Evolutionary conservation across 1,139 yeast species (phyloP), one percentile per base, ranked within the genome.

Genomic region (Zhuliangozyma parablackwelliae): DNA sequence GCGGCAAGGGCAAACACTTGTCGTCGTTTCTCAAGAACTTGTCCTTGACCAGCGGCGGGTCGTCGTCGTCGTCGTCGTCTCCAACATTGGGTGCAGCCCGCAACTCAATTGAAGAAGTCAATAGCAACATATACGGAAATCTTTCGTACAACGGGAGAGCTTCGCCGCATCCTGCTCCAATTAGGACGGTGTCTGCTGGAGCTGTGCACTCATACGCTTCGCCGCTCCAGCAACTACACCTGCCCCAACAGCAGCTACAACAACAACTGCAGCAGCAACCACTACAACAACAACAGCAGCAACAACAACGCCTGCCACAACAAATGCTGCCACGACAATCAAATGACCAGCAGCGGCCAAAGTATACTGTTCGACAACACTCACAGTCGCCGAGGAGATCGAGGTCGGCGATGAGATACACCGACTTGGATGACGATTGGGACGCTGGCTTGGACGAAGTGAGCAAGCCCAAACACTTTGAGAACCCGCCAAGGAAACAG

Each of bases 391-490:
- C 30, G 21, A 33, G 36, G 10, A 30, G 47, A 29, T 37, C 46
- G 5, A 38, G 31, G 26, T 39, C 47, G 16, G 39, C 25, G 12
- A 44, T 49, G 28, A 53, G 59, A 38, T 80, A 78, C 47, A 63
- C 75, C 16, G 95, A 86, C 52, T 59, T 80, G 34, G 96, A 88
- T 54, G 95, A 85, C 50, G 96, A 88, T 57, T 89, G 96, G 97
- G 90, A 88, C 54, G 94, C 95, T 5, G 84, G 80, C 29, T 69
- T 88, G 32, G 88, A 83, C 45, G 83, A 69, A 45, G 64, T 53
- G 9, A 41, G 52, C 35, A 16, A 35, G 26, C 11, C 10, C 7
- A 26, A n/a, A 9, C 24, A 23, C 9, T 7, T 7, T 23, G 24
- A 23, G 10, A 36, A 34, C 23, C 39, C 35, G 41, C 37, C 43